Conservation (phyloP, 768 basidiomycete genomes). For the Candolleomyces efflorescens region DNA sequence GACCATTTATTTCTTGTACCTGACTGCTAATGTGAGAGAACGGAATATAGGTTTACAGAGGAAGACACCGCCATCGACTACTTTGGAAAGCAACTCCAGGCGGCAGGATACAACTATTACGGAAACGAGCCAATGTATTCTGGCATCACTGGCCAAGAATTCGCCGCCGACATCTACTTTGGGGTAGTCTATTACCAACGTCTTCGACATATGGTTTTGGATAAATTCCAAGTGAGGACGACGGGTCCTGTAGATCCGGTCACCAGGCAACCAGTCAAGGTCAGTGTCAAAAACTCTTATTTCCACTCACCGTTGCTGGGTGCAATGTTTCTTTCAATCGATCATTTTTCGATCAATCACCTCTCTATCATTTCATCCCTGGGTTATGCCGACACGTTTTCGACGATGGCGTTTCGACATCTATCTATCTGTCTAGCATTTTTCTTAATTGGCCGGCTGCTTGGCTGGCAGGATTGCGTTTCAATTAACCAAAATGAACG, state of each 20-base stretch:
- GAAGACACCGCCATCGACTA: conserved; percentile 96
- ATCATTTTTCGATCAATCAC: neutral
- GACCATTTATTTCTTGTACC: conserved; percentile 5
- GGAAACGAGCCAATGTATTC: conserved; percentile 99
- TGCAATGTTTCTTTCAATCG: neutral
- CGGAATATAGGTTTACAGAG: conserved; percentile 74
- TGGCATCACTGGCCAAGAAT: conserved; percentile 97
- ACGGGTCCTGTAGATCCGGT: conserved; percentile 96
- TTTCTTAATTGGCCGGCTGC: no score
- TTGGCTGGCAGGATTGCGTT: no score
- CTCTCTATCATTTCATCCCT: neutral
- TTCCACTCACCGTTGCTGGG: neutral
- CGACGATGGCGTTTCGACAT: neutral
- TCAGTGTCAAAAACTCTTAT: conserved; percentile 25
- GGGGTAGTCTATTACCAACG: conserved; percentile 99
- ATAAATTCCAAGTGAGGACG: conserved; percentile 99
- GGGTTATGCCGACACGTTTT: neutral
- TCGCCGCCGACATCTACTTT: conserved; percentile 97
- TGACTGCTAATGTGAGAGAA: neutral
- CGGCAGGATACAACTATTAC: conserved; percentile 97
- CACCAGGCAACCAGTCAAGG: conserved; percentile 97
- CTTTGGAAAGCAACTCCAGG: conserved; percentile 91
- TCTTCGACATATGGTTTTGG: conserved; percentile 97
- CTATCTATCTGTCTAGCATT: neutral
- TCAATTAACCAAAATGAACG: neutral